These are phyloP conservation scores for Tuber umbilicatum DNA, from an alignment of 495 filamentous ascomycete species.

Conservation along the genomic window DNA sequence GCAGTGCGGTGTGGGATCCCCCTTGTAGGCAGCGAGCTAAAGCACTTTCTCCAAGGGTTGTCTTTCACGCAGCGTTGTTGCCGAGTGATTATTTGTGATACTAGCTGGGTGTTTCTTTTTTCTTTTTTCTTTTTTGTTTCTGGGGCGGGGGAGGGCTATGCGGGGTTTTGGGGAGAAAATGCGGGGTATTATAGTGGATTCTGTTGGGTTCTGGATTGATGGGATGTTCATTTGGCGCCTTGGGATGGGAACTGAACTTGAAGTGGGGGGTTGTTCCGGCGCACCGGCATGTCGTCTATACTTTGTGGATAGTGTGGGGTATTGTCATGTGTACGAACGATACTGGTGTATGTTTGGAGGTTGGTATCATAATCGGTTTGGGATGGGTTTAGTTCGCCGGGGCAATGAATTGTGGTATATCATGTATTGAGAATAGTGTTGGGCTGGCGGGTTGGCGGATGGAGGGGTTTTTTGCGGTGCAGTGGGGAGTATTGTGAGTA, in stretches of 20 bases:
- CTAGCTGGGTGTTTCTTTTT: background rate
- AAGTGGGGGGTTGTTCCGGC: background rate
- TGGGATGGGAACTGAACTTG: no score
- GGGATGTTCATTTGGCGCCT: background rate
- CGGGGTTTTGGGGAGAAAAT: background rate
- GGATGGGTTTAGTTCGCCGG: background rate
- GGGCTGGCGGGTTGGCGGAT: background rate
- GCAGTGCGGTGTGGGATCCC: background rate
- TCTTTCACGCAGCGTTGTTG: background rate
- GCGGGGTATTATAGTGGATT: background rate
- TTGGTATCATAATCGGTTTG: background rate
- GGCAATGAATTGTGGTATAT: background rate
- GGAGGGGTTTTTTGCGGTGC: background rate
- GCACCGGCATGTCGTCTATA: background rate
- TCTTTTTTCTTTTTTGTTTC: background rate
- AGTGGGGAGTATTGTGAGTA: background rate
- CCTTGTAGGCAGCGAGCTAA: background rate
- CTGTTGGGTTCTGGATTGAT: background rate
- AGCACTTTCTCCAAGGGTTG: background rate
- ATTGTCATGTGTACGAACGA: background rate
- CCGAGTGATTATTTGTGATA: slow-evolving; percentile 1
- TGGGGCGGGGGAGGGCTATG: no score
- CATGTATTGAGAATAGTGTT: background rate
- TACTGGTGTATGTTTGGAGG: background rate
- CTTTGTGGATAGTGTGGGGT: background rate